A percentile compares a stretch with the other conserved stretches of the same genome.
Evolutionary conservation across 345 rosid species (phyloP).

Genomic region (Hypericum androsaemum): DNA sequence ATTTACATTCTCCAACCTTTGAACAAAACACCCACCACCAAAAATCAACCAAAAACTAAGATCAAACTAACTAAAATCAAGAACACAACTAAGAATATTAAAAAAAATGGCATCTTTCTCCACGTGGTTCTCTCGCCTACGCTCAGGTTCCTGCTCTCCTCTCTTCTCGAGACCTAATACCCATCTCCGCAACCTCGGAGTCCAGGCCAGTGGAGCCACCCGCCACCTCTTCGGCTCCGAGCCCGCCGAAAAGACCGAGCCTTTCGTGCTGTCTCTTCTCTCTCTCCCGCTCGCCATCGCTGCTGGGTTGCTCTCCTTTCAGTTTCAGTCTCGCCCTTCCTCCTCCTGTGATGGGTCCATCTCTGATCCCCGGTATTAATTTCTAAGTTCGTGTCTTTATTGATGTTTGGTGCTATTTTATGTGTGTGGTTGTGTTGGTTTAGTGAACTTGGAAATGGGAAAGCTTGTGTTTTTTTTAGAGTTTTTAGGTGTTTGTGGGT

Average conservation of each 20-base stretch:
- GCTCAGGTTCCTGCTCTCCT: constrained; percentile 27
- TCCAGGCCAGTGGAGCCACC: not conserved
- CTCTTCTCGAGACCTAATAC: constrained; percentile 22
- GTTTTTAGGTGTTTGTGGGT: too few species aligned
- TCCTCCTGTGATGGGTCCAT: constrained; percentile 43
- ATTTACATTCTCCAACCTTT: too few species aligned
- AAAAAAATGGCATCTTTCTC: constrained; percentile 4
- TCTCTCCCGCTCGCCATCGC: constrained; percentile 50
- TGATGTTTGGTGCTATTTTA: not conserved
- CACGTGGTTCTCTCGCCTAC: constrained; percentile 34
- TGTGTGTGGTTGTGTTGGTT: not conserved
- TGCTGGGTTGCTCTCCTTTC: constrained; percentile 40
- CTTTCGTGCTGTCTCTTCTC: constrained; percentile 35
- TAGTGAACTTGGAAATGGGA: not conserved
- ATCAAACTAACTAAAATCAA: too few species aligned
- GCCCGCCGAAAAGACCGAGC: not conserved
- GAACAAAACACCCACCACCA: too few species aligned
- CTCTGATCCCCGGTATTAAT: constrained; percentile 33
- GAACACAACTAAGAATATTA: too few species aligned
- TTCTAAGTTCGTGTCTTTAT: not conserved
- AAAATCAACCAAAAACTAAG: too few species aligned
- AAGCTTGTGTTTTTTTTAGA: too few species aligned
- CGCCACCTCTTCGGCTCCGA: not conserved
- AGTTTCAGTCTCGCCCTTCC: constrained; percentile 33
- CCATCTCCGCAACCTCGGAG: constrained; percentile 13